Evolutionary conservation across 148 eudicot species (phyloP), one percentile per base, ranked within the genome.

Genomic region (Spergularia marina): DNA sequence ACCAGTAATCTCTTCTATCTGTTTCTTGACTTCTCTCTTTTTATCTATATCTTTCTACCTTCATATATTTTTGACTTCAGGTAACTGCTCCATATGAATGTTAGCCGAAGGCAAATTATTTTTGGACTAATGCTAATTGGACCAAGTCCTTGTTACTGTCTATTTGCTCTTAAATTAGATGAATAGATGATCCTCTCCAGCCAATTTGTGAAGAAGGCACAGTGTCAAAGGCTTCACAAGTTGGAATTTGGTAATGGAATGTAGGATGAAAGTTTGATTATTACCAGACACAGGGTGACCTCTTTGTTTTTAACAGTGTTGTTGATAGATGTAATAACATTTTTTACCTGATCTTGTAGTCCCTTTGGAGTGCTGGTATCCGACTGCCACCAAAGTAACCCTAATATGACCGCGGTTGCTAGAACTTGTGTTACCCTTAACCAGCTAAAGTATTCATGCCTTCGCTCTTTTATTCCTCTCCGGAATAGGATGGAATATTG

Each of bases 321-420:
- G 62, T 58, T 34, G 36, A 13, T 30, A 9, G 2, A 10, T 47
- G 73, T n/a, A 12, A 30, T 49, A 63, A 57, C 61, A 40, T 12
- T 30, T 30, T 58, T 58, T 84, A 94, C 98, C 97, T 94, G 97
- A 83, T 94, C 97, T 76, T 86, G 84, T 60, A 94, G 81, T 56
- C 87, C 86, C 57, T 84, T 76, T n/a, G 86, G 82, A 15, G 81
- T 86, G 61, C 79, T 79, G 49, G 80, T 80, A 80, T 84, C 85
- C 17, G 97, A 92, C 78, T 88, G 96, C 99, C 99, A 95, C 99
- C 98, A 95, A 30, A 95, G 92, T 75, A 92, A 65, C 36, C 99
- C 99, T 70, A 95, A 76, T 75, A 95, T 85, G 67, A 90, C 79
- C 21, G 99, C 99, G 16, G 96, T 95, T 15, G 87, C 83, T 40